Percentiles rank a stretch among this genome's conserved stretches.
phyloP scores from a whole-genome alignment of 371 early-diverging fungal species.

The Mucor velutinosus region DNA sequence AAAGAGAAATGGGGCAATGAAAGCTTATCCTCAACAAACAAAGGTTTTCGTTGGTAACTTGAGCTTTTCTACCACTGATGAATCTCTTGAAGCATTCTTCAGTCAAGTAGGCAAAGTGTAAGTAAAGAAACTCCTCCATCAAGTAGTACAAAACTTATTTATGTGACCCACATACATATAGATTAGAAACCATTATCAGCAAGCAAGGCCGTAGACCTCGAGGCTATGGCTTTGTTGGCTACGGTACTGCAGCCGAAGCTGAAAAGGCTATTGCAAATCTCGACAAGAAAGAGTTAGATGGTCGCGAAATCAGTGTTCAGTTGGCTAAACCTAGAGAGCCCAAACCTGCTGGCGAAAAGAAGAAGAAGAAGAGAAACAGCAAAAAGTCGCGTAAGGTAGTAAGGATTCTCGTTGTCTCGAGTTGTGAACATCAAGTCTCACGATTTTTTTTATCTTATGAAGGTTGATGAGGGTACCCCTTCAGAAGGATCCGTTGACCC shows the following conservation, averaged over 20 bases:
- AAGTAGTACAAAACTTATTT: not conserved
- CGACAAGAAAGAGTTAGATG: slow-evolving; percentile 77
- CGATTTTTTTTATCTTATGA: not conserved
- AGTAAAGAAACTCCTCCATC: slow-evolving; percentile 35
- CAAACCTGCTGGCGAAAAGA: not conserved
- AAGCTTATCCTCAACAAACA: not conserved
- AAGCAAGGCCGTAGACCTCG: slow-evolving; percentile 12
- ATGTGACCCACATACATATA: not conserved
- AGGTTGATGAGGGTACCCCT: not conserved
- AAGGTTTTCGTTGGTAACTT: slow-evolving; percentile 96
- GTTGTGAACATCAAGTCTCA: not conserved
- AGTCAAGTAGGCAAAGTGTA: slow-evolving; percentile 76
- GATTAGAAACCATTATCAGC: slow-evolving; percentile 12
- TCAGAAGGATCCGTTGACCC: slow-evolving; percentile 2
- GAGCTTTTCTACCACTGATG: slow-evolving; percentile 79
- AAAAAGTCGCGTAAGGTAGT: slow-evolving; percentile 12
- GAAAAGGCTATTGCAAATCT: slow-evolving; percentile 72
- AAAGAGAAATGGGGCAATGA: not conserved
- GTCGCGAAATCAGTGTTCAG: slow-evolving; percentile 87
- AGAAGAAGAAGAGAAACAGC: slow-evolving; percentile 4
- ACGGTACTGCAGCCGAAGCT: slow-evolving; percentile 72
- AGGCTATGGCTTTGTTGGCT: slow-evolving; percentile 93
- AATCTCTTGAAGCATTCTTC: slow-evolving; percentile 77
- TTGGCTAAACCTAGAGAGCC: slow-evolving; percentile 67
- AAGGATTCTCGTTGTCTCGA: not conserved